Evolutionary conservation across 306 rosid genomes (phyloP), one percentile per base, ranked within the genome.

Genomic region (Prosopis cineraria): DNA sequence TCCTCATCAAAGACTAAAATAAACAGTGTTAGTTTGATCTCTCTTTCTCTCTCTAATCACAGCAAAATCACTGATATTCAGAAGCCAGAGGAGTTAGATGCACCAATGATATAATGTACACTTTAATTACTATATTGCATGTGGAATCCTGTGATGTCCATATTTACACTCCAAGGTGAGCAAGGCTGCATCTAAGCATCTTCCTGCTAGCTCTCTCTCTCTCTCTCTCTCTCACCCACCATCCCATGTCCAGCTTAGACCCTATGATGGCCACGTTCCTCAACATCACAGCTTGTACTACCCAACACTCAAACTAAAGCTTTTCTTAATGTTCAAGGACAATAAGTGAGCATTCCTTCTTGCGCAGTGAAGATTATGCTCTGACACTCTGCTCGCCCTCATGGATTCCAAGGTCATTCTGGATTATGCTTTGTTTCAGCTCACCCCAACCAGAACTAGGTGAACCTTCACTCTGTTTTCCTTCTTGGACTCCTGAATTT

Each of bases 391-490:
- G 74, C 31, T 69, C 22, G 11, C 2, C 72, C 7, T 22, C 79
- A 86, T 86, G 89, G 89, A 80, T 86, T 80, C 83, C 81, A 77
- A 76, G 10, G 72, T 83, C 39, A 33, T 83, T 83, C 84, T 86
- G 20, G 87, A 86, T 77, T 83, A 80, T 83, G 89, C 89, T 73
- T 13, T 86, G 81, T 86, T 86, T 83, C 89, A 86, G 73, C 89
- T 86, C 74, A 86, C 89, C 34, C 89, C 89, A 69, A 86, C 89
- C n/a, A 83, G 89, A 27, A 86, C 89, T 29, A 86, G 89, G 89
- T 86, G 41, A 31, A 19, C 27, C 25, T 14, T 37, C 25, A 19
- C 9, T 0, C 37, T 1, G 4, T 3, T 74, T 37, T 10, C 27
- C 7, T 65, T 33, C 50, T 39, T 27, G 10, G 45, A 22, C 48